These are phyloP conservation scores for Zasmidium angulare DNA, from an alignment of 2,329 filamentous ascomycete species.

Conservation along the genomic window DNA sequence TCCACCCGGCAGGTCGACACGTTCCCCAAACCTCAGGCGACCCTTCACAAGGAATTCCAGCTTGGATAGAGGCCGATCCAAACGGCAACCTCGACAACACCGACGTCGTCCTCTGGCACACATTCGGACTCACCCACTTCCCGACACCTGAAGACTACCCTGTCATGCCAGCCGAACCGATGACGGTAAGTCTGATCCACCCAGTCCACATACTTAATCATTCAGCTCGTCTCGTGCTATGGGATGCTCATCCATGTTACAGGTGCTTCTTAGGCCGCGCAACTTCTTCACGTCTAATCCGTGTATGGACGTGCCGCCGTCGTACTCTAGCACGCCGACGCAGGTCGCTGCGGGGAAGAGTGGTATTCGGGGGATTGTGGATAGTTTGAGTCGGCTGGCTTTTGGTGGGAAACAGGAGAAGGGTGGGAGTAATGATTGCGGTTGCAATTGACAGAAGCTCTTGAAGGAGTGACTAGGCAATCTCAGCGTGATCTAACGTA, in stretches of 20 bases:
- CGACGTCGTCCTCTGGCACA: slow-evolving; percentile 90
- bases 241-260: not conserved
- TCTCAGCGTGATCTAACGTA: no score
- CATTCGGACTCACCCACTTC: slow-evolving; percentile 88
- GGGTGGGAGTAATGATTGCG: slow-evolving; percentile 29
- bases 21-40: slow-evolving; percentile 85
- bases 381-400: slow-evolving; percentile 52
- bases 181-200: slow-evolving; percentile 57
- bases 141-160: slow-evolving; percentile 88
- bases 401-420: slow-evolving; percentile 44
- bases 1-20: slow-evolving; percentile 83
- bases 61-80: slow-evolving; percentile 72
- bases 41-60: slow-evolving; percentile 68
- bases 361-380: slow-evolving; percentile 44
- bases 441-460: slow-evolving; percentile 5
- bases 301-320: slow-evolving; percentile 76
- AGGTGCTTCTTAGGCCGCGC: slow-evolving; percentile 65
- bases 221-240: not conserved
- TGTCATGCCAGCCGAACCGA: slow-evolving; percentile 70
- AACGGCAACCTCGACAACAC: slow-evolving; percentile 71
- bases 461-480: not conserved
- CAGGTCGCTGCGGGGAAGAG: slow-evolving; percentile 51
- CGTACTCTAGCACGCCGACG: slow-evolving; percentile 70
- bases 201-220: not conserved
- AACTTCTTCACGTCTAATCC: slow-evolving; percentile 84